Evolutionary conservation across 148 eudicot genomes (phyloP).

Genomic region (Polygonum maritimum): DNA sequence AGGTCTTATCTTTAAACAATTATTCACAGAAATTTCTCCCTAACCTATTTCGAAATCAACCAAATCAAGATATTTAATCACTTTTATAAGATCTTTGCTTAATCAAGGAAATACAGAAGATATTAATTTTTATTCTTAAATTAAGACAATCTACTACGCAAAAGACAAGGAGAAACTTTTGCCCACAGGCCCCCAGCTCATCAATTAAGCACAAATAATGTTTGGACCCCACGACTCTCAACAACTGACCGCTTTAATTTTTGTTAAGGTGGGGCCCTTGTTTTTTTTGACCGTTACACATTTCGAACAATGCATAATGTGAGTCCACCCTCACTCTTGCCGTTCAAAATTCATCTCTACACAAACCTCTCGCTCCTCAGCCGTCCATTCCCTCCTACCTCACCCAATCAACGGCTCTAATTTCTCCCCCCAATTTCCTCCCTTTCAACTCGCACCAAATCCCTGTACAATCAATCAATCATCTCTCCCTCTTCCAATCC

Average conservation of each 20-base stretch:
- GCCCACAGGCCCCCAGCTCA: background rate
- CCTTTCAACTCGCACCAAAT: background rate
- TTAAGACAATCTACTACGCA: background rate
- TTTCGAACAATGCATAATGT: slow-evolving; percentile 3
- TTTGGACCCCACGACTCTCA: slow-evolving; percentile 29
- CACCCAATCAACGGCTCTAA: slow-evolving; percentile 28
- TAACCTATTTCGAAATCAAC: no score
- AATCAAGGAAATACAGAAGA: background rate
- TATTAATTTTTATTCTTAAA: background rate
- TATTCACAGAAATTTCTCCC: no score
- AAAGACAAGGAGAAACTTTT: background rate
- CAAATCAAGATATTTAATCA: background rate
- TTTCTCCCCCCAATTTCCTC: slow-evolving; percentile 7
- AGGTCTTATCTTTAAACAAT: no score
- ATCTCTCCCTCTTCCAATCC: no score
- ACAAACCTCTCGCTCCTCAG: slow-evolving; percentile 11
- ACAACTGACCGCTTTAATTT: slow-evolving; percentile 21
- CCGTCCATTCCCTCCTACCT: slow-evolving; percentile 24
- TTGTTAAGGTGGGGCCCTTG: background rate
- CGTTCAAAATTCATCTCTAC: slow-evolving; percentile 7
- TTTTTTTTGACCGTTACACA: slow-evolving; percentile 44
- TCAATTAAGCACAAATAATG: background rate
- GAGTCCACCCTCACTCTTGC: background rate
- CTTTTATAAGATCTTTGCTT: background rate
- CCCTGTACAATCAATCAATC: slow-evolving; percentile 2